Evolutionary conservation across 805 yeast species (phyloP), one percentile per base, ranked within the genome.

Genomic region (Candida methanosorbosa): DNA sequence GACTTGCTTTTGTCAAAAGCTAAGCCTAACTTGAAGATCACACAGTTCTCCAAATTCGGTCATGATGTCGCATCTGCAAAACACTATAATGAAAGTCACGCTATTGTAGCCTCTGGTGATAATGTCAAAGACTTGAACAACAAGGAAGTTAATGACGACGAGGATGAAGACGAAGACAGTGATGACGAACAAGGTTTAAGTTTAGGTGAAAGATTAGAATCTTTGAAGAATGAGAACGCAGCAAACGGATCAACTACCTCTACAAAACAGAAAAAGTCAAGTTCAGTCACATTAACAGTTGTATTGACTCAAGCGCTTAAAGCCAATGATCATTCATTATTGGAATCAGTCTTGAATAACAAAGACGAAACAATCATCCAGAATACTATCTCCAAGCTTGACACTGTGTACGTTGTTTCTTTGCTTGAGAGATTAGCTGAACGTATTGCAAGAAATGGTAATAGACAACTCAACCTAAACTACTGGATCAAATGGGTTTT

Each of bases 251-350:
- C 30, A 29, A 18, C 30, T 27, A 8, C 33, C 43, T 40, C 30
- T 54, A 42, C 28, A 42, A 54, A 22, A 36, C 45, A 50, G 29
- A 57, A 59, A 39, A 58, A 59, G 30, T 73, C 77, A 16, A 70
- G 76, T 8, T 74, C 82, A 5, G 94, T 92, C 34, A 76, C 95
- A 2, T 72, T 88, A 40, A 75, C 95, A 2, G 78, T 82, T 1
- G 75, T 92, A n/a, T 66, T 92, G 30, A 67, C 88, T 12, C 98
- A 92, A 61, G 90, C 98, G 0, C 67, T 92, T 41, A 78, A 75
- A 48, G 78, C 94, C 16, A 84, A 83, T 49, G 99, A 92, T 54
- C 87, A 79, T 48, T 64, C 92, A 9, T 64, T 92, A 37, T 66
- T 92, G 41, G 97, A 92, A 56, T 75, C 85, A 3, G 95, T 94